Evolutionary conservation across 2,329 filamentous ascomycete genomes (phyloP), one percentile per base, ranked within the genome.

Genomic region (Coniochaeta hoffmannii): DNA sequence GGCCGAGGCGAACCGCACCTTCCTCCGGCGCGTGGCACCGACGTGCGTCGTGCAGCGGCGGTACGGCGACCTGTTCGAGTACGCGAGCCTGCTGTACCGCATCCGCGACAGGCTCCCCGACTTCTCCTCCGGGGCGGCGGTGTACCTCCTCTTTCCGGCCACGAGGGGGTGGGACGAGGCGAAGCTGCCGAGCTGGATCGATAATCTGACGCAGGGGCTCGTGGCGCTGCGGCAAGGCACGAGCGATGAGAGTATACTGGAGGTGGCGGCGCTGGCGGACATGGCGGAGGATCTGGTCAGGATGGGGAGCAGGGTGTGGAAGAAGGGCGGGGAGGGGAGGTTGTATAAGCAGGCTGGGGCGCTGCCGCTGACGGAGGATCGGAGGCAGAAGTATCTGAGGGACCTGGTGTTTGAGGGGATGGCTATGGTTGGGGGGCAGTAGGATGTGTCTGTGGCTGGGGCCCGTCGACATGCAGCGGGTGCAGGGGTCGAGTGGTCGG

Each of bases 1-100:
- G 70, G 78, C 83, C 30, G 89, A 94, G 67, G 94, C 94, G 0
- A 94, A 97, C 71, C 81, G 85, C 28, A 89, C 93, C 1, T 86
- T 99, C 54, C 82, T 88, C 58, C 83, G 83, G 59, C 81, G 87
- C 60, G 91, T 97, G 30, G 94, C 89, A 0, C 94, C 94, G 0
- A 78, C 80, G 28, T 84, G 90, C 11, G 81, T 99, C 59, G 88
- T 99, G 58, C 88, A 90, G 65, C 85, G 87, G 44, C 87, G 97
- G 67, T 93, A 90, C 64, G 78, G 81, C 19, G 79, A 79, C 1
- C 75, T 97, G 1, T 80, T 82, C 38, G 75, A 79, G 28, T 65
- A 65, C 24, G 61, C 65, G 0, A 59, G 63, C 31, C 76, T 97
- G 36, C 79, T 97, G 35, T 76, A 78, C 17, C 84, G 86, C 57